phyloP scores from a whole-genome alignment of 2,329 filamentous ascomycete species.

The Mariannaea sp. region DNA sequence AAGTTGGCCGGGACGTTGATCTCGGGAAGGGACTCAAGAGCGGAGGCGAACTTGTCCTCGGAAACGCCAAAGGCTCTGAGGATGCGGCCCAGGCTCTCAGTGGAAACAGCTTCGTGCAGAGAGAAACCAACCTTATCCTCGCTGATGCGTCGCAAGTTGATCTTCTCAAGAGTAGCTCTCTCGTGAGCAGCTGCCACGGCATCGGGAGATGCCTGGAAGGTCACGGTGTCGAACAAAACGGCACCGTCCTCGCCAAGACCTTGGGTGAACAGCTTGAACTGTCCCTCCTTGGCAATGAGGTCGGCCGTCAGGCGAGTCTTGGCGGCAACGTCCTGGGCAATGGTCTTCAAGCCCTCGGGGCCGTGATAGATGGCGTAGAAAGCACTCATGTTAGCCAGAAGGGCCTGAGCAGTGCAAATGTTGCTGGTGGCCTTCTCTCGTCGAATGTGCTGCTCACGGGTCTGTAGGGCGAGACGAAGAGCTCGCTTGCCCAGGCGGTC shows the following conservation, averaged over 20 bases:
- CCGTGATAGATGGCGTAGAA: slow-evolving; percentile 96
- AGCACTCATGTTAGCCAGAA: slow-evolving; percentile 93
- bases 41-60: slow-evolving; percentile 32
- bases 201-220: slow-evolving; percentile 57
- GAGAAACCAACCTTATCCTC: slow-evolving; percentile 42
- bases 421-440: slow-evolving; percentile 97
- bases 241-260: slow-evolving; percentile 60
- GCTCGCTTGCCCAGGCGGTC: slow-evolving; percentile 75
- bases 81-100: slow-evolving; percentile 31
- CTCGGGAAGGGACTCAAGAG: slow-evolving; percentile 39
- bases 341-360: slow-evolving; percentile 78
- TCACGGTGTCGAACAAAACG: slow-evolving; percentile 79
- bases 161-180: slow-evolving; percentile 24
- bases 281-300: slow-evolving; percentile 53
- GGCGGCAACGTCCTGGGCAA: slow-evolving; percentile 77
- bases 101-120: slow-evolving; percentile 37
- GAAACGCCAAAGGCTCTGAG: slow-evolving; percentile 36
- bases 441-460: slow-evolving; percentile 93
- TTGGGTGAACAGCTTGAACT: slow-evolving; percentile 63
- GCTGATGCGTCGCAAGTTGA: slow-evolving; percentile 39
- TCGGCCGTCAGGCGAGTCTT: slow-evolving; percentile 69
- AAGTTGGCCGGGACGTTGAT: slow-evolving; percentile 61
- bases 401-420: slow-evolving; percentile 92
- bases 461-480: slow-evolving; percentile 75
- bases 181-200: slow-evolving; percentile 33